Base-by-base conservation (phyloP, 192 early-diverging fungal species). In the Bifiguratus adelaidae region DNA sequence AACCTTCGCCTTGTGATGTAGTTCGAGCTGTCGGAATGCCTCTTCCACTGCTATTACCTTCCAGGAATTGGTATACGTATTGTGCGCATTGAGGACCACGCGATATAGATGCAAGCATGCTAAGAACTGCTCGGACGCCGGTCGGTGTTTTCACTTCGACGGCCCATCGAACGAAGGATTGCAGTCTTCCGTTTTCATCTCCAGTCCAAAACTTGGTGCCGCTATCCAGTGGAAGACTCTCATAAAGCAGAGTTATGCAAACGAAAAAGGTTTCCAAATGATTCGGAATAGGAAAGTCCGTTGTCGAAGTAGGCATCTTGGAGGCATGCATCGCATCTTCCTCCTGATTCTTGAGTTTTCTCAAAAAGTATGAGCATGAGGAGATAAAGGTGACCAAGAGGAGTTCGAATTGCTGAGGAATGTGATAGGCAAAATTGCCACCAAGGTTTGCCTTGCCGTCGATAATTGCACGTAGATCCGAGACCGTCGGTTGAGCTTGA, bases 81-180 rank as follows among this genome's bases (percentile, higher is more conserved):
- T 60, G 46, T 11, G 88, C 81, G 54, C 75, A 84, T 33, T 78
- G 59, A 20, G 61, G 29, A 2, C 95, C 95, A 3, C 85, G 81
- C 0, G 93, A 78, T 21, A 98, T 64, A 0, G 91, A 76, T 15
- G 82, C 74, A 12, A 97, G 65, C 71, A 92, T 83, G 48, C 89
- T 74, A 41, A 90, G 77, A 58, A 85, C 91, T 2, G 82, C 76
- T 9, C 76, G 68, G 4, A 79, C 65, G 53, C 81, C 80, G 5
- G 73, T 67, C 16, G 61, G 66, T 40, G 77, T 74, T 48, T 74
- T 74, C 51, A 73, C 67, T 47, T 73, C 68, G 0, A 70, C 55
- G 11, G 68, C 70, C 81, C 81, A 85, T 40, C 78, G 71, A 47
- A 81, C 41, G 40, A 88, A 83, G 29, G 68, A 60, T 7, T 71